Evolutionary conservation across 2,329 filamentous ascomycete species (phyloP).

Genomic region (Ploettnerulaceae sp.): DNA sequence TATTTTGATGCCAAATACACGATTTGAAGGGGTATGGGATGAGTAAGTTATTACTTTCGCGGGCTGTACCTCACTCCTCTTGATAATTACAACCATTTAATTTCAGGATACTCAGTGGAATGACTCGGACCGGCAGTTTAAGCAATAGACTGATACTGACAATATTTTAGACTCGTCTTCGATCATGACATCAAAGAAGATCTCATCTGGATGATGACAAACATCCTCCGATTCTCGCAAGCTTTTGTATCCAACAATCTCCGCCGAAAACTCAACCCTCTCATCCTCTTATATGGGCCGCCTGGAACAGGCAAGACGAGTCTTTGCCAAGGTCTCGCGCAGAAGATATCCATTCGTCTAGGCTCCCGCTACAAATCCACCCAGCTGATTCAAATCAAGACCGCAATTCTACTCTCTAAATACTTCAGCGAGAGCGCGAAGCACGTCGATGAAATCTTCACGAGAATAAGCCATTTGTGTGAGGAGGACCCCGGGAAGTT

Average conservation of each 20-base stretch:
- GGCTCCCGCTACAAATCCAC: slow-evolving; percentile 34
- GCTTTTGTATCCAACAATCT: slow-evolving; percentile 45
- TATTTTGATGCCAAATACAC: slow-evolving; percentile 24
- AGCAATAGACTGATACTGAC: slow-evolving; percentile 7
- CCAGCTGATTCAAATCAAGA: slow-evolving; percentile 42
- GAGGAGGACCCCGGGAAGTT: slow-evolving; percentile 23
- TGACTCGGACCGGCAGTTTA: too few species aligned
- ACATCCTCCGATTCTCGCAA: slow-evolving; percentile 26
- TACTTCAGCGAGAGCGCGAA: slow-evolving; percentile 45
- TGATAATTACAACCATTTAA: too few species aligned
- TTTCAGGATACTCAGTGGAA: too few species aligned
- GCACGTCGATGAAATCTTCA: slow-evolving; percentile 40
- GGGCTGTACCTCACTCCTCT: too few species aligned
- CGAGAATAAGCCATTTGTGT: slow-evolving; percentile 33
- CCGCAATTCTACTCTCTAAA: slow-evolving; percentile 42
- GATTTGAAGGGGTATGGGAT: slow-evolving; percentile 29
- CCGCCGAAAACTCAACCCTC: slow-evolving; percentile 91
- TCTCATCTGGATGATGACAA: slow-evolving; percentile 30
- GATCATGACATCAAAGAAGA: slow-evolving; percentile 29
- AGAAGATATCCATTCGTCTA: slow-evolving; percentile 45
- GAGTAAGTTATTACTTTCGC: slow-evolving; percentile 18
- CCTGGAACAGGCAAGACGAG: slow-evolving; percentile 91
- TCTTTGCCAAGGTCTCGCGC: slow-evolving; percentile 90
- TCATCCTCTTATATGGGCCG: slow-evolving; percentile 85
- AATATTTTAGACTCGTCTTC: slow-evolving; percentile 29